Percentiles rank a stretch among this genome's conserved stretches.
Conservation (phyloP, 257 asterid species). For the Linderniella brevidens region DNA sequence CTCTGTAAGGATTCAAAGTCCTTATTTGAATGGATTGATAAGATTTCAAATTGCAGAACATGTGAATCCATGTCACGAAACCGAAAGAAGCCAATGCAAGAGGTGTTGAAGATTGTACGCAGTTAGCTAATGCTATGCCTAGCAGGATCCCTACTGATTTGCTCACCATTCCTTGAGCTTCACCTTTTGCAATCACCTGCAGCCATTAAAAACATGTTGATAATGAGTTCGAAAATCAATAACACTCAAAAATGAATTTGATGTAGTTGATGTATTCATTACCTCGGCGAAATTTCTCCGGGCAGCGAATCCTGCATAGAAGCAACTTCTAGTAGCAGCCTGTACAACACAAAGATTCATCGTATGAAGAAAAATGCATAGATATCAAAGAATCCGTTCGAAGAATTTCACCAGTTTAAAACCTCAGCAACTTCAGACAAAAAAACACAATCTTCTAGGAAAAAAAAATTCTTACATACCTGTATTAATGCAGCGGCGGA, state of each 20-base stretch:
- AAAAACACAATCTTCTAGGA: background rate
- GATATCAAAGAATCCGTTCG: background rate
- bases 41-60: slow-evolving; percentile 96
- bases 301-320: slow-evolving; percentile 97
- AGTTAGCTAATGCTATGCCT: slow-evolving; percentile 77
- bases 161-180: slow-evolving; percentile 99
- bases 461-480: slow-evolving; percentile 19
- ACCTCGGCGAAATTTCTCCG: slow-evolving; percentile 98
- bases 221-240: background rate
- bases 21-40: slow-evolving; percentile 93
- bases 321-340: slow-evolving; percentile 98
- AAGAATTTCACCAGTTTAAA: too few species aligned
- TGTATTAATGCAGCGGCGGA: slow-evolving; percentile 91
- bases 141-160: slow-evolving; percentile 80
- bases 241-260: background rate
- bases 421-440: too few species aligned
- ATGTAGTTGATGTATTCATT: background rate
- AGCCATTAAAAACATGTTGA: slow-evolving; percentile 5
- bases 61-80: slow-evolving; percentile 78
- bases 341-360: slow-evolving; percentile 14
- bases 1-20: slow-evolving; percentile 96
- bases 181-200: slow-evolving; percentile 98
- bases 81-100: slow-evolving; percentile 82
- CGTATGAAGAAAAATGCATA: slow-evolving; percentile 11
- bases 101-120: slow-evolving; percentile 68